phyloP scores from a whole-genome alignment of 306 rosid genomes.

The Casuarina glauca region DNA sequence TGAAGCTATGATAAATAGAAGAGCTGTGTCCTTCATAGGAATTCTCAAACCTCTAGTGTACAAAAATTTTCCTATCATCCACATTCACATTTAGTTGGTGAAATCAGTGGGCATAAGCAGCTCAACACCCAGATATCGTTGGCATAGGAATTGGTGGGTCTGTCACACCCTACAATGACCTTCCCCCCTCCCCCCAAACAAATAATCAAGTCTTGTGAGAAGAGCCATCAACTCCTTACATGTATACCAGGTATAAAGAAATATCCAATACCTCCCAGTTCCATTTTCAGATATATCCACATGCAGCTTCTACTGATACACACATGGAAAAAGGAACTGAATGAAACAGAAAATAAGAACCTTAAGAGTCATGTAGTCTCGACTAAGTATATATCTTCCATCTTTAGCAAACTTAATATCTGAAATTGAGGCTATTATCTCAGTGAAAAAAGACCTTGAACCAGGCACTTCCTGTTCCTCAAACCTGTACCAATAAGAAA shows the following conservation, averaged over 20 bases:
- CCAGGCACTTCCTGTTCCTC: conserved; percentile 97
- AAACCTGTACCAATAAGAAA: conserved; percentile 55
- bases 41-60: not conserved
- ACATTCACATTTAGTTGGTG: not conserved
- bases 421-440: conserved; percentile 96
- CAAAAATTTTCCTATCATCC: not conserved
- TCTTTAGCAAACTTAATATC: conserved; percentile 91
- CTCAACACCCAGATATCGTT: no score
- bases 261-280: not conserved
- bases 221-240: conserved; percentile 6
- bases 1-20: not conserved
- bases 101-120: no score
- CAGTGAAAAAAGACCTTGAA: conserved; percentile 93
- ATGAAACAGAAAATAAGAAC: conserved; percentile 30
- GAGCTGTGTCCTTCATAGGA: not conserved
- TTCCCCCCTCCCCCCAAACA: not conserved
- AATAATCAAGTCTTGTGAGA: not conserved
- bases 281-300: not conserved
- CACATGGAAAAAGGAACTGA: not conserved
- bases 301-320: not conserved
- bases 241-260: not conserved
- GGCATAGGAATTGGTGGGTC: no score
- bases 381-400: conserved; percentile 93
- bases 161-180: not conserved
- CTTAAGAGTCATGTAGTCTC: conserved; percentile 99